Conservation (phyloP, 225 moss, liverwort and hornwort species). For the Straminergon stramineum region DNA sequence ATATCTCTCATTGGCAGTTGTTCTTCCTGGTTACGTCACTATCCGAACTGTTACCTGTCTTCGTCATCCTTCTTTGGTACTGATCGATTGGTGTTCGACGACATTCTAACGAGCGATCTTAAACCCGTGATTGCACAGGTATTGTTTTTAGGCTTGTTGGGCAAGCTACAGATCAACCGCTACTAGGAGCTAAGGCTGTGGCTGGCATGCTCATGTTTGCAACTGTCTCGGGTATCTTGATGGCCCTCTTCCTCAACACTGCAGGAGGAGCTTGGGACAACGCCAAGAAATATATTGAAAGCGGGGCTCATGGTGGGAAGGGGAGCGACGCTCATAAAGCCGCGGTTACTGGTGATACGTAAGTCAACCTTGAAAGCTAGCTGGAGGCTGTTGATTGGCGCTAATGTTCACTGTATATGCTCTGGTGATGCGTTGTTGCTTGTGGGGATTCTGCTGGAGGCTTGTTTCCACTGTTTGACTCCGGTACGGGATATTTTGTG, state of each 20-base stretch:
- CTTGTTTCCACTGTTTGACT: background rate
- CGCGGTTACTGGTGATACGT: conserved; percentile 90
- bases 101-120: background rate
- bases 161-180: conserved; percentile 68
- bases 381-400: background rate
- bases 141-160: conserved; percentile 65
- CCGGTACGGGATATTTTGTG: background rate
- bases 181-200: conserved; percentile 90
- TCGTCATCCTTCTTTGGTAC: background rate
- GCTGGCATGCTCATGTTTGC: conserved; percentile 99
- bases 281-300: conserved; percentile 93
- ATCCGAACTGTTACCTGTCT: background rate
- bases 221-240: conserved; percentile 84
- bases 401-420: background rate
- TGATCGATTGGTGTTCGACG: background rate
- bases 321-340: conserved; percentile 93
- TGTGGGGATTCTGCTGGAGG: background rate
- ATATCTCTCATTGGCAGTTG: background rate
- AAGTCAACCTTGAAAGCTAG: conserved; percentile 11
- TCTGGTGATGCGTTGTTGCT: background rate
- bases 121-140: conserved; percentile 25
- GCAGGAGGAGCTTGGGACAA: conserved; percentile 97
- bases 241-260: conserved; percentile 94
- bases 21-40: background rate
- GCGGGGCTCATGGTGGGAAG: conserved; percentile 89